A percentile compares a stretch with the other conserved stretches of the same genome.
Evolutionary conservation across 78 protist genomes (phyloP).

Genomic region (Dictyostelium firmibasis): DNA sequence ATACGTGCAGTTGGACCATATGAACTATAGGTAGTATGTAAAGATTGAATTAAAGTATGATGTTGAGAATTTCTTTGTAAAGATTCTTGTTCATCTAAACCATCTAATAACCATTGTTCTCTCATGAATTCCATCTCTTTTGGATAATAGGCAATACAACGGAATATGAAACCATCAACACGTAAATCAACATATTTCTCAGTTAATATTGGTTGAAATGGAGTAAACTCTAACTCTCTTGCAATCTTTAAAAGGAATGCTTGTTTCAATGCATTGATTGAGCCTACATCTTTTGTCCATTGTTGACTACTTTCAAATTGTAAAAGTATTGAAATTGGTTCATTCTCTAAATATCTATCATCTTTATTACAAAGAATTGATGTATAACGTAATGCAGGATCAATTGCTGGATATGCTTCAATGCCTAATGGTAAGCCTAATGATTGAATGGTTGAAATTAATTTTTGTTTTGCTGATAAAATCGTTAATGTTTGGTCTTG

Average conservation of each 20-base stretch:
- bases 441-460: background rate
- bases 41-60: constrained; percentile 39
- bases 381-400: constrained; percentile 74
- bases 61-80: background rate
- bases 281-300: constrained; percentile 47
- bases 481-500: background rate
- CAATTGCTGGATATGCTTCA: constrained; percentile 11
- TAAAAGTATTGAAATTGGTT: constrained; percentile 18
- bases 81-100: background rate
- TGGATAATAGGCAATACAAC: constrained; percentile 55
- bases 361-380: background rate
- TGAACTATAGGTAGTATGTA: constrained; percentile 26
- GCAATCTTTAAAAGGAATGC: constrained; percentile 69
- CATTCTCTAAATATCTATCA: background rate
- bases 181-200: constrained; percentile 12
- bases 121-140: constrained; percentile 36
- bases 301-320: constrained; percentile 1
- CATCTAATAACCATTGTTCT: constrained; percentile 5
- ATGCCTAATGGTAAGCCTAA: constrained; percentile 39
- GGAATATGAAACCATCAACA: constrained; percentile 53
- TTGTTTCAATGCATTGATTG: constrained; percentile 39
- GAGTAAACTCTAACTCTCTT: background rate
- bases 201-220: constrained; percentile 1
- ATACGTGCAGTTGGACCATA: constrained; percentile 28
- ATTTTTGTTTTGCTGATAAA: constrained; percentile 5